phyloP scores from a whole-genome alignment of 2,329 filamentous ascomycete species.

The Fonsecaea multimorphosa region DNA sequence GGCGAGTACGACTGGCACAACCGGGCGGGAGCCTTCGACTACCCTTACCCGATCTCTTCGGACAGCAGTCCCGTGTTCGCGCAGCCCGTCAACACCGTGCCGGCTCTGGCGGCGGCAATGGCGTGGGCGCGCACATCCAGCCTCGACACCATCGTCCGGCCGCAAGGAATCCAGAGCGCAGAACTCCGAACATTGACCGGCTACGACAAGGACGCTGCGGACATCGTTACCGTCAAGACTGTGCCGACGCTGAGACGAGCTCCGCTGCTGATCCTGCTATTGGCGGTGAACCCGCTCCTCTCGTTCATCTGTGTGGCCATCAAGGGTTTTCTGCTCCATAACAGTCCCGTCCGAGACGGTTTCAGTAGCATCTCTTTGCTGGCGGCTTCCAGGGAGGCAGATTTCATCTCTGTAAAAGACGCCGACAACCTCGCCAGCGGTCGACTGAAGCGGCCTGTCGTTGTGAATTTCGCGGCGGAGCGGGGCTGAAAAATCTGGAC shows the following conservation, averaged over 20 bases:
- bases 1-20: constrained; percentile 32
- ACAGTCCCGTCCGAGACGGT: constrained; percentile 22
- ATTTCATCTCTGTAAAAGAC: background rate
- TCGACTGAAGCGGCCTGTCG: background rate
- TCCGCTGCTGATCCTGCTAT: constrained; percentile 16
- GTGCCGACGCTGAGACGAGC: constrained; percentile 17
- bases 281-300: constrained; percentile 21
- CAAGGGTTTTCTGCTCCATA: constrained; percentile 14
- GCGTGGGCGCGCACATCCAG: constrained; percentile 31
- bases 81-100: constrained; percentile 23
- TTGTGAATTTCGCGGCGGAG: background rate
- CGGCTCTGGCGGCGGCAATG: constrained; percentile 29
- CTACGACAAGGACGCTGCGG: constrained; percentile 15
- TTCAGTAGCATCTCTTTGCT: constrained; percentile 23
- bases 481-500: background rate
- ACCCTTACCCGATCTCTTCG: constrained; percentile 16
- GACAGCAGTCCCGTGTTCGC: constrained; percentile 12
- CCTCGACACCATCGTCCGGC: constrained; percentile 21
- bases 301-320: constrained; percentile 18
- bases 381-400: constrained; percentile 6
- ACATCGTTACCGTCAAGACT: constrained; percentile 16
- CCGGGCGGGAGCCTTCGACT: constrained; percentile 22
- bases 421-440: background rate
- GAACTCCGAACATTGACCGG: constrained; percentile 14
- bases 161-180: constrained; percentile 11